Percentiles rank a stretch among this genome's conserved stretches.
Evolutionary conservation across 2,329 filamentous ascomycete species (phyloP).

Genomic region (Sclerotinia nivalis): DNA sequence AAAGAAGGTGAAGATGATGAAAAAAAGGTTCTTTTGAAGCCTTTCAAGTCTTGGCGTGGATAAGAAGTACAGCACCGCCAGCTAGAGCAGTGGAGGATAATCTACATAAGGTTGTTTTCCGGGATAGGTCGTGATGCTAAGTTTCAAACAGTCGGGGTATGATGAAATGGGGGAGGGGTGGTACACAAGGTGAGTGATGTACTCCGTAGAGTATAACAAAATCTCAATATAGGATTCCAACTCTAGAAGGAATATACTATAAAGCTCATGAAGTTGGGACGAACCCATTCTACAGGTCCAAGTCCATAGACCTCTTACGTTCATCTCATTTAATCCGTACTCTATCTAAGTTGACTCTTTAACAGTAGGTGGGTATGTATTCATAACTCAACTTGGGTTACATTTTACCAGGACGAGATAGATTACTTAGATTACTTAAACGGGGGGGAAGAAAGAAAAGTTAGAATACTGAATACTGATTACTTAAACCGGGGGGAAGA

Average conservation of each 20-base stretch:
- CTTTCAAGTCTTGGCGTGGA: not conserved
- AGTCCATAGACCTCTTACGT: too few species aligned
- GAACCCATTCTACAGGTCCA: too few species aligned
- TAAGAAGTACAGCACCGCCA: not conserved
- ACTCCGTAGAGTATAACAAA: too few species aligned
- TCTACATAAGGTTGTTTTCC: not conserved
- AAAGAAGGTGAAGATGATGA: not conserved
- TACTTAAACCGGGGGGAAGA: too few species aligned
- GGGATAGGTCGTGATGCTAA: not conserved
- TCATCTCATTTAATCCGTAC: too few species aligned
- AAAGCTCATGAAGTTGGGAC: too few species aligned
- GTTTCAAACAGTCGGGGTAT: not conserved
- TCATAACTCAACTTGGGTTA: too few species aligned
- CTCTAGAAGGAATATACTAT: not conserved
- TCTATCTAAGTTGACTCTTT: too few species aligned
- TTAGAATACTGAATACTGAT: too few species aligned
- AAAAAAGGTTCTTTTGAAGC: not conserved
- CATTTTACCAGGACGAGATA: not conserved
- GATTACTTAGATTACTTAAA: not conserved
- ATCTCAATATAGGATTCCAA: not conserved
- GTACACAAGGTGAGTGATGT: not conserved
- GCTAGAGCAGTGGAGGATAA: not conserved
- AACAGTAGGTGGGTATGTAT: too few species aligned
- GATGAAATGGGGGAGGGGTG: not conserved
- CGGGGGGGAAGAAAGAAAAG: not conserved